A percentile compares a stretch with the other conserved stretches of the same genome.
phyloP scores from a whole-genome alignment of 2,329 filamentous ascomycete genomes.

The Arachnopeziza araneosa region DNA sequence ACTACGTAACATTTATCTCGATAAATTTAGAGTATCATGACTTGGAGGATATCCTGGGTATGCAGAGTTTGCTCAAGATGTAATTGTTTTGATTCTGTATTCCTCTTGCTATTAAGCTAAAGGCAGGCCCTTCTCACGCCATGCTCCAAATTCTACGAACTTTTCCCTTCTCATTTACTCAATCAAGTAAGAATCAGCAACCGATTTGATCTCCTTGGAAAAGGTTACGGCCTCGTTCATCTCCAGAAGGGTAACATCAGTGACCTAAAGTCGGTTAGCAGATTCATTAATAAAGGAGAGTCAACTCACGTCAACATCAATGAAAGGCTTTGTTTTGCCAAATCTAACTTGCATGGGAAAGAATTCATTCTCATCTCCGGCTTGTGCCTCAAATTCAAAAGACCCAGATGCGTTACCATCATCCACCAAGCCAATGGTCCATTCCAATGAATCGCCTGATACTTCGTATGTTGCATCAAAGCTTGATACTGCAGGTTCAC shows the following conservation, averaged over 20 bases:
- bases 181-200: constrained; percentile 71
- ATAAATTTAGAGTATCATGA: too few relatives aligned
- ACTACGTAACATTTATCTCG: too few relatives aligned
- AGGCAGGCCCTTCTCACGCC: constrained; percentile 14
- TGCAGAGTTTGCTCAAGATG: not conserved
- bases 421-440: constrained; percentile 83
- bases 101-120: constrained; percentile 3
- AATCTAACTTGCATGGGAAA: constrained; percentile 96
- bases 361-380: constrained; percentile 85
- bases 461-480: constrained; percentile 95
- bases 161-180: constrained; percentile 45
- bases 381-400: constrained; percentile 93
- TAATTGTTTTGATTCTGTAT: constrained; percentile 4
- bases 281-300: not conserved
- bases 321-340: constrained; percentile 76
- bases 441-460: constrained; percentile 86
- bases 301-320: constrained; percentile 84
- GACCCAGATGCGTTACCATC: constrained; percentile 76
- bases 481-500: constrained; percentile 83
- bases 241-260: constrained; percentile 64
- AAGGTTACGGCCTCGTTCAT: constrained; percentile 75
- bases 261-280: constrained; percentile 44
- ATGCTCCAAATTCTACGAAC: constrained; percentile 18
- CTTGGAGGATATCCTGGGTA: not conserved
- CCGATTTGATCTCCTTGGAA: constrained; percentile 73